Conservation (phyloP, 805 yeast genomes). For the Saccharomycopsis fodiens region DNA sequence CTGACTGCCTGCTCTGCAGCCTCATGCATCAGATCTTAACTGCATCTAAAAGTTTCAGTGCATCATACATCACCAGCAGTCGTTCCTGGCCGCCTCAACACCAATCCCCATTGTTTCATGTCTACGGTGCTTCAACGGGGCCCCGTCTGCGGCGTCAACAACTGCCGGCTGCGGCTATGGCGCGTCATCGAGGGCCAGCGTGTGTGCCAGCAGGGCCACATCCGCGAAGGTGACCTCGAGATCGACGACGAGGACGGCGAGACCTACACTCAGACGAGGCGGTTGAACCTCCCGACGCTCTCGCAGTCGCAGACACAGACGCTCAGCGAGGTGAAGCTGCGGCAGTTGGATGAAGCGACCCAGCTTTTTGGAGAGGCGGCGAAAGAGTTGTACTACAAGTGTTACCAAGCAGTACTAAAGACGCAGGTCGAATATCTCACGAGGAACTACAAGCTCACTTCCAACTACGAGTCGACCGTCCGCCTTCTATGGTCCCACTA, state of each 20-base stretch:
- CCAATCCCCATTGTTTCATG: no score
- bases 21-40: no score
- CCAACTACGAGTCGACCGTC: conserved; percentile 27
- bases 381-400: conserved; percentile 33
- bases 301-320: conserved; percentile 26
- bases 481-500: conserved; percentile 32
- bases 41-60: no score
- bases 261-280: conserved; percentile 40
- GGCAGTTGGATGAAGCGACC: conserved; percentile 16
- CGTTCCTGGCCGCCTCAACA: no score
- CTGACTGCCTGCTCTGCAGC: no score
- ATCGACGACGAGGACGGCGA: conserved; percentile 79
- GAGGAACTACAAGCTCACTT: conserved; percentile 27
- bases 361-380: conserved; percentile 41
- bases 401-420: conserved; percentile 45
- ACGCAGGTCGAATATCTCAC: conserved; percentile 39
- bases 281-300: conserved; percentile 45
- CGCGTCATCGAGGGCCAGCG: conserved; percentile 65
- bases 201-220: conserved; percentile 89
- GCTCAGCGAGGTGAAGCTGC: conserved; percentile 25
- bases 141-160: conserved; percentile 80
- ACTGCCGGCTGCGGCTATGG: conserved; percentile 78
- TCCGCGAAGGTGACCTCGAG: conserved; percentile 71
- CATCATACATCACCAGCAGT: no score
- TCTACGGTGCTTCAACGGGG: conserved; percentile 51